Conservation (phyloP, 495 filamentous ascomycete genomes). For the Aspergillus haitiensis region DNA sequence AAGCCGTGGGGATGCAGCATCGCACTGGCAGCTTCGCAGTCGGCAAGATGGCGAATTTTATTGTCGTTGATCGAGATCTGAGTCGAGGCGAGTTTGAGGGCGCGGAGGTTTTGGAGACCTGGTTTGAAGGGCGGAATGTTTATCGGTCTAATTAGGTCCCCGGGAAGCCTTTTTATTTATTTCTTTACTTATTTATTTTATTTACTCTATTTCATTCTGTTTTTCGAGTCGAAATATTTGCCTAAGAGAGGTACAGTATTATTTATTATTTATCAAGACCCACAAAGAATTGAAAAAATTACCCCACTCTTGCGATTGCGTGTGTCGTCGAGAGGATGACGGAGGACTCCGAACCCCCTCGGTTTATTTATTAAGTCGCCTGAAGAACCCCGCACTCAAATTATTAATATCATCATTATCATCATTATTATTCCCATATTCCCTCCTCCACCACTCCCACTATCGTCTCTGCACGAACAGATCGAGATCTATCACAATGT, state of each 20-base stretch:
- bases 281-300: too few species aligned
- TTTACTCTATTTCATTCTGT: too few species aligned
- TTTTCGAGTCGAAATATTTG: too few species aligned
- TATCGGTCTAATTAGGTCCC: neutral
- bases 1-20: slow-evolving; percentile 2
- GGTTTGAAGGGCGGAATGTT: slow-evolving; percentile 12
- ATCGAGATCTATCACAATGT: slow-evolving; percentile 7
- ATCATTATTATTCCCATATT: neutral
- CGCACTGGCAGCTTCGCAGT: slow-evolving; percentile 2
- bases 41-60: slow-evolving; percentile 5
- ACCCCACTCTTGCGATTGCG: neutral
- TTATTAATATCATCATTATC: too few species aligned
- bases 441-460: neutral
- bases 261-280: too few species aligned
- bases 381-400: slow-evolving; percentile 11
- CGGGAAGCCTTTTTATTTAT: too few species aligned
- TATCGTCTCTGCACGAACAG: neutral
- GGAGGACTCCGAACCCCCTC: neutral
- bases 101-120: slow-evolving; percentile 9
- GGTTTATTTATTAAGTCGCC: neutral
- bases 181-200: neutral
- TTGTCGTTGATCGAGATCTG: slow-evolving; percentile 5
- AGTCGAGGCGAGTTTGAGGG: slow-evolving; percentile 10
- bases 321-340: neutral
- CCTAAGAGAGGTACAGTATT: too few species aligned